Conservation (phyloP, 768 basidiomycete genomes). For the Leccinum variicolor region DNA sequence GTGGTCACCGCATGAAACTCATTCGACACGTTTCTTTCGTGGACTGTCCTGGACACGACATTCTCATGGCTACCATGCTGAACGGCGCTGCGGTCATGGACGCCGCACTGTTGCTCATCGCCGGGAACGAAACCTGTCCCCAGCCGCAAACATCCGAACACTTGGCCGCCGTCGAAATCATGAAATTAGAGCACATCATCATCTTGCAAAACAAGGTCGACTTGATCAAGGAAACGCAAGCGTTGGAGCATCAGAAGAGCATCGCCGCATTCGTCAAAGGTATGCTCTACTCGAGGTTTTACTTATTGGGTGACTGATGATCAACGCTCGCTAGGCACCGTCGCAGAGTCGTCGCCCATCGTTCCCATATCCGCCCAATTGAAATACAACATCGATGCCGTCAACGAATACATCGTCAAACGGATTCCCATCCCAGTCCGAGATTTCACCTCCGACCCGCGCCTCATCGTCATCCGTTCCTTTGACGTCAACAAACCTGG, state of each 20-base stretch:
- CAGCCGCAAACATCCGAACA: slow-evolving; percentile 99
- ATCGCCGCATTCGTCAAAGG: slow-evolving; percentile 96
- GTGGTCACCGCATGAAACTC: slow-evolving; percentile 70
- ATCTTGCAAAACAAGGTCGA: slow-evolving; percentile 99
- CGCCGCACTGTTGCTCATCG: slow-evolving; percentile 91
- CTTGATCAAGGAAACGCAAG: slow-evolving; percentile 92
- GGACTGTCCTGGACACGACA: slow-evolving; percentile 96
- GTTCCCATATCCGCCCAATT: slow-evolving; percentile 98
- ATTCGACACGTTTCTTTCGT: slow-evolving; percentile 98
- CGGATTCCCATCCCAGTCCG: slow-evolving; percentile 92
- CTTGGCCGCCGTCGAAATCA: slow-evolving; percentile 97
- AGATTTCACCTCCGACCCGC: slow-evolving; percentile 88
- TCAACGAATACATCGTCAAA: slow-evolving; percentile 98
- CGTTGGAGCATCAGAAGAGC: slow-evolving; percentile 93
- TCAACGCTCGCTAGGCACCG: slow-evolving; percentile 63
- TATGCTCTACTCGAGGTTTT: slow-evolving; percentile 26
- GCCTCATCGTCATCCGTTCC: slow-evolving; percentile 96
- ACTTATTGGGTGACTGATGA: not conserved
- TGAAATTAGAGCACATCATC: slow-evolving; percentile 97
- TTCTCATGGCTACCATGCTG: slow-evolving; percentile 98
- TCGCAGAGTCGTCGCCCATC: slow-evolving; percentile 95
- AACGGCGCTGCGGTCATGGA: slow-evolving; percentile 99
- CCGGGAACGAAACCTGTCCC: slow-evolving; percentile 98
- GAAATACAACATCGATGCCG: slow-evolving; percentile 98
- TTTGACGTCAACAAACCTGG: slow-evolving; percentile 99